Base-by-base conservation (phyloP, 345 rosid genomes). In the Eucalyptus fibrosa region DNA sequence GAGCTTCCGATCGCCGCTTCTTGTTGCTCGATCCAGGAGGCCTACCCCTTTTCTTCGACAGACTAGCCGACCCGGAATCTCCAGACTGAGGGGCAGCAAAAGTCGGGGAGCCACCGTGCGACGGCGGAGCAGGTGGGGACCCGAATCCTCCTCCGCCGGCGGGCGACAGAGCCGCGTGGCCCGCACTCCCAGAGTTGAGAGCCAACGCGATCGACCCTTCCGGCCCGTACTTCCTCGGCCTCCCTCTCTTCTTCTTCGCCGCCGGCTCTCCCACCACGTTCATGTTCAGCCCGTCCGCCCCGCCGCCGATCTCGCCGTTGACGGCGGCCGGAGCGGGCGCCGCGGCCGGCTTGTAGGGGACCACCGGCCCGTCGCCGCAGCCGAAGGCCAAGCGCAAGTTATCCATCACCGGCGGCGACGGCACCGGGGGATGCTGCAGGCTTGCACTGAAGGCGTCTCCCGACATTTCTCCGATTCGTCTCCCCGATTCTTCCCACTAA, bases 11-110 rank as follows among this genome's bases (percentile, higher is more conserved):
- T 67, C 87, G 93, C 82, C 90, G 95, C 91, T 95, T 96, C 91
- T 94, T 97, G 91, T 90, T 88, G 80, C 44, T 85, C n/a, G 99
- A 96, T 51, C 99, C 99, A 86, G 94, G 99, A 44, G 99, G 99
- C 90, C 99, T 94, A 51, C 99, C 99, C 91, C 97, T 93, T 65
- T 92, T 89, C 86, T 97, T 97, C 95, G 95, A 95, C 83, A 87
- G 92, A 89, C 93, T 90, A 34, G 93, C 91, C 19, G 96, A 92
- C 28, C 86, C 86, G 12, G 94, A 77, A 85, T 69, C 94, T 50
- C 91, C 91, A 4, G 91, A 56, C 8, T 87, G 72, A 45, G 89
- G 77, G 62, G 50, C 88, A 51, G 90, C 47, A 50, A 89, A 86
- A 19, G 90, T 87, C 82, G 92, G 90, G 28, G 92, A 60, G 50